Base-by-base conservation (phyloP, 163 green algal species). In the Scenedesmus sp. region DNA sequence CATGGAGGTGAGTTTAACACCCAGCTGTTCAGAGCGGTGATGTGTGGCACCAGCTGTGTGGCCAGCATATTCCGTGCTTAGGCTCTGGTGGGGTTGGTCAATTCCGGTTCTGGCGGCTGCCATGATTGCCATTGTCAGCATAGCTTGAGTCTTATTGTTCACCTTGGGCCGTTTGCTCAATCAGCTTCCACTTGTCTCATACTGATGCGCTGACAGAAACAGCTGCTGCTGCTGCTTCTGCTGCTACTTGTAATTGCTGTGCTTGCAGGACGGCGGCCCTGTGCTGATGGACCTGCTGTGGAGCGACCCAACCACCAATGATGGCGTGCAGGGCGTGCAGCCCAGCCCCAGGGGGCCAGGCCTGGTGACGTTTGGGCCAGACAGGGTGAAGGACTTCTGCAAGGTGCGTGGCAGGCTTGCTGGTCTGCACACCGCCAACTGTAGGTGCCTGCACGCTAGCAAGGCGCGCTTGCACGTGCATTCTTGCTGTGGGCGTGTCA, bases 301-400 rank as follows among this genome's bases (percentile, higher is more conserved):
- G 98, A 95, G 80, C 33, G 98, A 99, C 91, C 98, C 98, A 87
- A 99, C 98, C 90, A 99, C 97, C 88, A 99, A 99, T 93, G 98
- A 99, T 91, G 95, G 93, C 15, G 97, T 99, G 83, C 96, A 99
- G 92, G 98, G 98, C 24, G 96, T 99, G 93, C 98, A 99, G 95
- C 98, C 98, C 65, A 98, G 94, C 80, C 97, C 98, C 16, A 92
- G 98, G 3, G 97, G 97, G 13, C 97, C 97, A 16, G 98, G 98
- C 2, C 96, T 99, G 30, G 98, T 99, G 78, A 99, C 98, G 0
- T 99, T 99, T 94, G 98, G 98, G 0, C 98, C 98, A 20, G 98
- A 99, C 95, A 92, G 98, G 18, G 98, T 99, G 56, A 98, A 97
- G 91, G 96, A 99, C 70, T 99, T 99, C 93, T 99, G 98, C 96